Evolutionary conservation across 306 rosid genomes (phyloP).

Genomic region (Urtica urens): DNA sequence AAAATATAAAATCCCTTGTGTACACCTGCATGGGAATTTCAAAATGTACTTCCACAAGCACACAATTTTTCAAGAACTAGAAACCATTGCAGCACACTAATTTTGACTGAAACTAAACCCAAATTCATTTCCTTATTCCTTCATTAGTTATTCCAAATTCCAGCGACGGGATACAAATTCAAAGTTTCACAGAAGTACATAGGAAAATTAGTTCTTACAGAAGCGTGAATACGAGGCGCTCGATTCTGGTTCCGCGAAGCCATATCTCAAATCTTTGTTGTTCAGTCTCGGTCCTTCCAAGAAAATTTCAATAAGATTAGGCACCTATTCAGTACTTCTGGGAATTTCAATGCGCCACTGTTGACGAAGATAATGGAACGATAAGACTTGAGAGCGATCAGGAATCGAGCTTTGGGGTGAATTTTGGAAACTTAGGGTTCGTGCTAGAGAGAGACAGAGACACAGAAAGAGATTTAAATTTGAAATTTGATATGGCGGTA

Average conservation of each 20-base stretch:
- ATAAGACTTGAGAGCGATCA: constrained; percentile 1
- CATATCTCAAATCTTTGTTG: constrained; percentile 40
- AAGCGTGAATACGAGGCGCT: constrained; percentile 66
- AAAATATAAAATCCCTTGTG: too few species aligned
- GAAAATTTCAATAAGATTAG: constrained; percentile 1
- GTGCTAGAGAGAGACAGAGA: constrained; percentile 10
- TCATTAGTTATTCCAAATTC: neutral
- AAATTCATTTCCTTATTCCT: constrained; percentile 1
- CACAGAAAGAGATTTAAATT: constrained; percentile 20
- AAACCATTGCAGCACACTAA: too few species aligned
- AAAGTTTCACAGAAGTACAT: neutral
- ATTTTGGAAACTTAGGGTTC: constrained; percentile 32
- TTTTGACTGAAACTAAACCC: neutral
- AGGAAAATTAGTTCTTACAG: constrained; percentile 24
- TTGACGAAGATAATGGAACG: too few species aligned
- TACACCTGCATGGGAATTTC: neutral
- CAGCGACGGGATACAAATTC: neutral
- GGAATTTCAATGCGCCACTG: too few species aligned
- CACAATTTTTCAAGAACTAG: neutral
- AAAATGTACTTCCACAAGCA: neutral
- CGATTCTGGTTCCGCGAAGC: constrained; percentile 72
- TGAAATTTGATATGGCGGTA: constrained; percentile 47
- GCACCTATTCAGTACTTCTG: constrained; percentile 12
- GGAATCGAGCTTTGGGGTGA: neutral
- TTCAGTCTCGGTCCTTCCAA: too few species aligned